Base-by-base conservation (phyloP, 2,329 filamentous ascomycete genomes). In the Leptographium lundbergii region DNA sequence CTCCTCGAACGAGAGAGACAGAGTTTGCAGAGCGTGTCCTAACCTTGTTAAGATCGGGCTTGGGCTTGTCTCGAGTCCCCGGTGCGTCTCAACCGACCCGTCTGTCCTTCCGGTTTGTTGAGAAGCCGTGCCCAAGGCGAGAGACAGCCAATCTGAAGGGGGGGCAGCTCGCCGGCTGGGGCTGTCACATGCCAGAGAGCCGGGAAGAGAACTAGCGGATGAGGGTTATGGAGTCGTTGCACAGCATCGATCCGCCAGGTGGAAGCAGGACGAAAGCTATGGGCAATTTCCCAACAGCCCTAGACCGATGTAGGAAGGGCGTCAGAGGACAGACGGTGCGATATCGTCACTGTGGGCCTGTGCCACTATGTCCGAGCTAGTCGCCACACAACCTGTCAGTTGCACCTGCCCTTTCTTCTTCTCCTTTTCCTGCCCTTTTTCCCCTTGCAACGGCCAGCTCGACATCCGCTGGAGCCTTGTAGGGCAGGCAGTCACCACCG, bases 121-220 rank as follows among this genome's bases (percentile, higher is more conserved):
- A 60, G 60, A 54, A 29, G 27, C 27, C 27, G 27, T 29, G 27
- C 27, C 32, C 32, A 34, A 10, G 6, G 9, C 32, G 32, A 57
- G 32, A 32, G 36, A 53, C 6, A 36, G 27, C 55, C 55, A 57
- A 57, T 57, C 55, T 47, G 55, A 48, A 14, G 2, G 39, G 24
- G 22, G 54, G 7, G 24, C 27, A 27, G 39, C 59, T 54, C 57
- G 27, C 53, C 53, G 54, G 58, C 54, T 58, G 60, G 58, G 54
- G 45, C 62, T 63, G 53, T 63, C 62, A 63, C 62, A 63, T 63
- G 62, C 58, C 34, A 53, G 29, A 27, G 34, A 36, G 39, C 24
- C 2, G 19, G 42, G n/a, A 36, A 22, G 52, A 42, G 42, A 54
- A 60, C 36, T 45, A 56, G 54, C 14, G 39, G 24, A 42, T 13